Evolutionary conservation across 2,329 filamentous ascomycete genomes (phyloP).

Genomic region (Sporothrix curviconia): DNA sequence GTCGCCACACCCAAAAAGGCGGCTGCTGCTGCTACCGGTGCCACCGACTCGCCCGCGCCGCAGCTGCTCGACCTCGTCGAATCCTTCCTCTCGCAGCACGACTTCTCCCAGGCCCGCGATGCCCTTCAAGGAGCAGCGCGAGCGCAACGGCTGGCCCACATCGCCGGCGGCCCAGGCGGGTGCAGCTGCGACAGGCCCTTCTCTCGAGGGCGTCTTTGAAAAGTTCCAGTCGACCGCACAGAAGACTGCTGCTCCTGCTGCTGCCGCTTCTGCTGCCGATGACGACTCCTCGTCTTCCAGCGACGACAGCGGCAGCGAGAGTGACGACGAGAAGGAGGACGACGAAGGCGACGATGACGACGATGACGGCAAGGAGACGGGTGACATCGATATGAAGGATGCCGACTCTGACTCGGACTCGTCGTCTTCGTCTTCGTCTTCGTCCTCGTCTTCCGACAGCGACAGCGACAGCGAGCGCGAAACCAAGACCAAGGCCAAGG

Average conservation of each 20-base stretch:
- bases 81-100: conserved; percentile 58
- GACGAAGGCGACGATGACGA: conserved; percentile 23
- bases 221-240: conserved; percentile 39
- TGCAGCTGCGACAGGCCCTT: conserved; percentile 24
- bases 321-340: conserved; percentile 21
- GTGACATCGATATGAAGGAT: conserved; percentile 18
- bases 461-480: conserved; percentile 29
- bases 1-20: conserved; percentile 18
- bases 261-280: too few species aligned
- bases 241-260: too few species aligned
- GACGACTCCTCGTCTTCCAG: not conserved
- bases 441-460: conserved; percentile 18
- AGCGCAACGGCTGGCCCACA: conserved; percentile 43
- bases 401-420: conserved; percentile 26
- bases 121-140: conserved; percentile 59
- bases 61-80: conserved; percentile 62
- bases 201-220: conserved; percentile 45
- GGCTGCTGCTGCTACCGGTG: conserved; percentile 14
- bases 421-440: conserved; percentile 19
- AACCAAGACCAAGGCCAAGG: conserved; percentile 25
- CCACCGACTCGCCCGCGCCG: conserved; percentile 37
- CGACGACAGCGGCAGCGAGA: not conserved
- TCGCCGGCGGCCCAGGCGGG: conserved; percentile 7
- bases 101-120: conserved; percentile 54
- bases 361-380: conserved; percentile 12